Evolutionary conservation across 2,329 filamentous ascomycete species (phyloP), one percentile per base, ranked within the genome.

Genomic region (Ophiostoma montium): DNA sequence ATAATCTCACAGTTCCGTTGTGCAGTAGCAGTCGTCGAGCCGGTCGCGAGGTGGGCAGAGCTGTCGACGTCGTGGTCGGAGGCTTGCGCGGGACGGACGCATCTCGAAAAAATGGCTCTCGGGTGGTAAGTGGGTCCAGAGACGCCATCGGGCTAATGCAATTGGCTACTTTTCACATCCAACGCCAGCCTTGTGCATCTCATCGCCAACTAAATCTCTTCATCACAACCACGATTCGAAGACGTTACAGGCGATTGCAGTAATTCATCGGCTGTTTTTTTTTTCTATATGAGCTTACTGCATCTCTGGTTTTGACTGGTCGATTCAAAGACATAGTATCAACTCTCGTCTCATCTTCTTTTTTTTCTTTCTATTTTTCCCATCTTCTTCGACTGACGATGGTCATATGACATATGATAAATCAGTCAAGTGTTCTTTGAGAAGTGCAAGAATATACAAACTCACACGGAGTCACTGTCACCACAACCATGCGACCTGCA

Each of bases 31-130:
- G 39, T 42, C 23, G 13, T 42, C 15, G 23, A 11, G 33, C 32
- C 30, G 23, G 27, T 44, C 32, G 38, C 19, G 19, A 19, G 30
- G 21, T 27, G 19, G 32, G 35, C 31, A 13, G 27, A 27, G 27
- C 5, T 8, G 31, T 27, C 33, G 39, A 19, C 15, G n/a, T 45
- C 35, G 35, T 31, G 9, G 21, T 42, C 15, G 27, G 42, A 30
- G 27, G 27, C 27, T 12, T 16, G 27, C 11, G 16, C 27, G 42
- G 10, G 21, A 15, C 30, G 27, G 33, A 35, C 13, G 45, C 33
- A 41, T 51, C 49, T 48, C 50, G 36, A 52, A 52, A 52, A 47
- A 41, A 49, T 47, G 43, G 47, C 19, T 15, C 7, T 35, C n/a
- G 10, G n/a, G 23, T 41, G 35, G 8, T 21, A 48, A 36, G 45